Conservation (phyloP, 2,329 filamentous ascomycete genomes). For the Exophiala mesophila region DNA sequence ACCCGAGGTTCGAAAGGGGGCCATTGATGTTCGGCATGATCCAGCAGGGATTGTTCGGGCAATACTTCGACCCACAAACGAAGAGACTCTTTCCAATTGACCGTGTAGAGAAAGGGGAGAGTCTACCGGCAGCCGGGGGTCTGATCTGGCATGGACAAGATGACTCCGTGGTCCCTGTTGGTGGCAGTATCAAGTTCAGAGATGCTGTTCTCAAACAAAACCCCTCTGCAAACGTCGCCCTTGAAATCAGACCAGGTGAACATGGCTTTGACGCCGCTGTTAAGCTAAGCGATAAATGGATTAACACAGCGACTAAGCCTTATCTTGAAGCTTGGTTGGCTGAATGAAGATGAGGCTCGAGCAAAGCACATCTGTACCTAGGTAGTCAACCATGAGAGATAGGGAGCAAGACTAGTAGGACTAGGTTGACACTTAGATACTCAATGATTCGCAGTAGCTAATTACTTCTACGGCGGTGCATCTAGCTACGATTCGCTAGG, state of each 20-base stretch:
- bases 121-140: constrained; percentile 30
- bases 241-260: constrained; percentile 30
- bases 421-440: too few relatives aligned
- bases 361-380: too few relatives aligned
- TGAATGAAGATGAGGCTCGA: too few relatives aligned
- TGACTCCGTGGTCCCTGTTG: constrained; percentile 32
- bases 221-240: constrained; percentile 25
- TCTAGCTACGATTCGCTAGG: too few relatives aligned
- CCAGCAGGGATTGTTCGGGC: constrained; percentile 5
- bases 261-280: constrained; percentile 35
- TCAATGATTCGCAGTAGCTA: too few relatives aligned
- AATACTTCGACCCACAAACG: constrained; percentile 1
- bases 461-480: too few relatives aligned
- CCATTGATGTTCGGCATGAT: constrained; percentile 2
- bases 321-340: constrained; percentile 30
- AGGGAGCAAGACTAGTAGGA: too few relatives aligned
- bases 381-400: too few relatives aligned
- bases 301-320: constrained; percentile 27
- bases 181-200: constrained; percentile 29
- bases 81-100: constrained; percentile 28
- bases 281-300: constrained; percentile 29
- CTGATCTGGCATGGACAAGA: constrained; percentile 34
- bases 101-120: constrained; percentile 27
- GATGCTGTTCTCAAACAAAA: constrained; percentile 26
- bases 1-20: background rate